Evolutionary conservation across 257 asterid genomes (phyloP).

Genomic region (Solanum arcanum): DNA sequence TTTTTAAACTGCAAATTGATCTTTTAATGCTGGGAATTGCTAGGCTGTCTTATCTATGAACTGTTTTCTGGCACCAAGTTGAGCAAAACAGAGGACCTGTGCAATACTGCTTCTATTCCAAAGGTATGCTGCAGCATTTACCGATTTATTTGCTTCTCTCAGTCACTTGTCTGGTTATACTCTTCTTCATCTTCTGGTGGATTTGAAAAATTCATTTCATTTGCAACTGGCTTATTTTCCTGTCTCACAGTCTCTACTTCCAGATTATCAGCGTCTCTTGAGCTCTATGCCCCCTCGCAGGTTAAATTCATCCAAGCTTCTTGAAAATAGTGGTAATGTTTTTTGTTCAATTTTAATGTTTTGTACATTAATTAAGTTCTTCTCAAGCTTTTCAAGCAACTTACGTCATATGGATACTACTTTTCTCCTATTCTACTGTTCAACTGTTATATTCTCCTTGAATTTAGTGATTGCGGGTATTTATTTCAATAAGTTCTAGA

Average conservation of each 20-base stretch:
- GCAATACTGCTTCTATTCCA: slow-evolving; percentile 70
- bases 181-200: neutral
- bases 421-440: neutral
- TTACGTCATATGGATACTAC: neutral
- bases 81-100: slow-evolving; percentile 84
- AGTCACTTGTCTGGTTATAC: neutral
- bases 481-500: neutral
- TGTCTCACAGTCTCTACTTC: slow-evolving; percentile 86
- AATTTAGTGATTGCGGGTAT: neutral
- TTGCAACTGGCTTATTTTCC: slow-evolving; percentile 19
- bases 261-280: slow-evolving; percentile 96
- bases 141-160: neutral
- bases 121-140: slow-evolving; percentile 41
- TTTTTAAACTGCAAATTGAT: neutral
- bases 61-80: slow-evolving; percentile 84
- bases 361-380: neutral
- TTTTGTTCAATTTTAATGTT: neutral
- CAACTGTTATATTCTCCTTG: neutral
- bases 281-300: slow-evolving; percentile 93
- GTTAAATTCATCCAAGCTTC: slow-evolving; percentile 90
- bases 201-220: slow-evolving; percentile 7
- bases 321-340: slow-evolving; percentile 64
- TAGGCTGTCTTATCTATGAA: slow-evolving; percentile 96
- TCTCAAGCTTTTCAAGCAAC: neutral
- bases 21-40: slow-evolving; percentile 12